Base-by-base conservation (phyloP, 495 filamentous ascomycete genomes). In the Aspergillus nanangensis region DNA sequence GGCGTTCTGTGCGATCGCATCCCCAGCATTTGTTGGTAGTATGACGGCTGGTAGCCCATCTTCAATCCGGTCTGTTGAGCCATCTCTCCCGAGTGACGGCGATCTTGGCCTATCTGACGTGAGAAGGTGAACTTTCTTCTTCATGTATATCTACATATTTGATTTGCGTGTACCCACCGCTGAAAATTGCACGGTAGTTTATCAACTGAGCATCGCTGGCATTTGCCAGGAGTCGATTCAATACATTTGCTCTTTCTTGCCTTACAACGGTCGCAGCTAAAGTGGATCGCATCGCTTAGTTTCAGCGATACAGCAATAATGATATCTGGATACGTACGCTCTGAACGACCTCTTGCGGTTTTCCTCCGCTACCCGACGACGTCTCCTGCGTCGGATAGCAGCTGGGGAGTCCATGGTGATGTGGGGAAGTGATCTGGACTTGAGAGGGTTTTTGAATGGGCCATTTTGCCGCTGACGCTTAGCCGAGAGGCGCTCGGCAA, bases 161-260 rank as follows among this genome's bases (percentile, higher is more conserved):
- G n/a, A n/a, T n/a, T n/a, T n/a, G n/a, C n/a, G n/a, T 38, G 35
- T 9, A 38, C 25, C 5, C 47, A 55, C 55, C 41, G 38, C 22
- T 45, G 38, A 40, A 55, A 51, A 17, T 20, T 45, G 48, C 55
- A 58, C 18, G 23, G 18, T 17, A 55, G 23, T 13, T 51, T 45
- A n/a, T 25, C 19, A 7, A 33, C 8, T 8, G 44, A 48, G 20
- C 55, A 58, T 5, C 55, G 55, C 11, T 51, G 47, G 32, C 55
- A 58, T 41, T 20, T 51, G 21, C 41, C 44, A 8, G 31, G 22
- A 9, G 41, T 48, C 8, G 11, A 23, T 31, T 47, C 52, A 17
- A 58, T 44, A 41, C 55, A 58, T 31, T 54, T 51, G 33, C 55
- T 58, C 33, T 58, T 58, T 21, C 55, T 44, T 2, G 47, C 19